Percentiles rank a stretch among this genome's conserved stretches.
Evolutionary conservation across 1,139 yeast genomes (phyloP).

Genomic region (Blastobotrys aristatus): DNA sequence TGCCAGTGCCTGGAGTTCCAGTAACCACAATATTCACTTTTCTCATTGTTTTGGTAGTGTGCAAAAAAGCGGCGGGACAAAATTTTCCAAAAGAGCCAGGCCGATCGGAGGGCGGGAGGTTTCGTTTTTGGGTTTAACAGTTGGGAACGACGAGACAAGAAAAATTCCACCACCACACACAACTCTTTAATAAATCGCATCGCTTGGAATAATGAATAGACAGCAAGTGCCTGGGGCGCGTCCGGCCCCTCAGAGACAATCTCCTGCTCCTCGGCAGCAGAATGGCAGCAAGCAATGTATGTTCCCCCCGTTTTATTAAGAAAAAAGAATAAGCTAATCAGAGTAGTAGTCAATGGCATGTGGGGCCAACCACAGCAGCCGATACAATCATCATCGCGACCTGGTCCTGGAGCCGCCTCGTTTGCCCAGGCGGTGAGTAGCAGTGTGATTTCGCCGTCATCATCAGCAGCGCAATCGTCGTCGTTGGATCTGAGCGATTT

Average conservation of each 20-base stretch:
- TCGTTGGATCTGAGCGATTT: conserved; percentile 28
- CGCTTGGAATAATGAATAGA: conserved; percentile 5
- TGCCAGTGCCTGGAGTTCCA: conserved; percentile 97
- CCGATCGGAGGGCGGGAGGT: too few species aligned
- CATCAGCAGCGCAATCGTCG: conserved; percentile 12
- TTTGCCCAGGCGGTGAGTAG: conserved; percentile 22
- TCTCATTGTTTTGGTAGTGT: conserved; percentile 14
- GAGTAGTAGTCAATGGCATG: conserved; percentile 12
- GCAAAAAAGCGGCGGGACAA: neutral
- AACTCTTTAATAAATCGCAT: too few species aligned
- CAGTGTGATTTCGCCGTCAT: conserved; percentile 1
- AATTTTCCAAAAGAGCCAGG: too few species aligned
- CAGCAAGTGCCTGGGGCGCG: conserved; percentile 9
- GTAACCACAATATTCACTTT: conserved; percentile 69
- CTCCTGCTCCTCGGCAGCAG: neutral
- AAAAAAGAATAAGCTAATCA: neutral
- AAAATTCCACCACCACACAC: too few species aligned
- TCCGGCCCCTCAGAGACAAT: conserved; percentile 1
- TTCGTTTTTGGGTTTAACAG: too few species aligned
- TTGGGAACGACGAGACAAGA: too few species aligned
- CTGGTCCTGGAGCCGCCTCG: conserved; percentile 15
- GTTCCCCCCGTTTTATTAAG: too few species aligned
- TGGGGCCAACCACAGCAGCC: conserved; percentile 16
- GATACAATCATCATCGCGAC: conserved; percentile 11
- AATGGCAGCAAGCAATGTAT: conserved; percentile 2